Conservation (phyloP, 805 yeast species). For the Brettanomyces anomalus region DNA sequence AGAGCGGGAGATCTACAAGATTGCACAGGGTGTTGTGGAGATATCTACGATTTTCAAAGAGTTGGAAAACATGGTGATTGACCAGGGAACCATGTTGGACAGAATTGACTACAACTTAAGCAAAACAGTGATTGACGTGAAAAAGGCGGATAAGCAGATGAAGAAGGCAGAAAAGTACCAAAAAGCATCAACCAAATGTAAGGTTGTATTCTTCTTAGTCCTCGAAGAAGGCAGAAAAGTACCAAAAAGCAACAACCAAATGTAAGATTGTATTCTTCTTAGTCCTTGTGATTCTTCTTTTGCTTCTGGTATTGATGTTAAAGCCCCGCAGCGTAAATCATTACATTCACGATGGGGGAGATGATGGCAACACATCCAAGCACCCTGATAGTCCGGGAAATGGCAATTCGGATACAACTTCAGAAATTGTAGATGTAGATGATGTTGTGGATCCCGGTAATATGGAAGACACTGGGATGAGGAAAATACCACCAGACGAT, state of each 20-base stretch:
- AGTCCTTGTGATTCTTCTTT: conserved; percentile 58
- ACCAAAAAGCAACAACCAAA: conserved; percentile 84
- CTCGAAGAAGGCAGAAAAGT: conserved; percentile 61
- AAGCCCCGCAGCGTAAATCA: conserved; percentile 39
- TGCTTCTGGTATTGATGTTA: conserved; percentile 61
- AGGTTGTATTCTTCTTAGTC: conserved; percentile 64
- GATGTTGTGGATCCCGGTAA: not conserved
- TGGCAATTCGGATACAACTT: conserved; percentile 2
- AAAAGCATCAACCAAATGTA: conserved; percentile 84
- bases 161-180: conserved; percentile 73
- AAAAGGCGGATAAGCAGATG: conserved; percentile 70
- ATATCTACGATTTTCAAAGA: conserved; percentile 90
- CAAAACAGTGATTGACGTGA: conserved; percentile 67
- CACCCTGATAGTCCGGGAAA: conserved; percentile 2
- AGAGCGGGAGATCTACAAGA: conserved; percentile 80
- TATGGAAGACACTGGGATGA: too few relatives aligned
- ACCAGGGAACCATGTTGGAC: conserved; percentile 91
- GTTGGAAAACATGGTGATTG: conserved; percentile 83
- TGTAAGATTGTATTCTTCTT: conserved; percentile 79
- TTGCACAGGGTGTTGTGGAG: conserved; percentile 92
- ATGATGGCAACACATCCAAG: not conserved
- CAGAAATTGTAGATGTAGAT: too few relatives aligned
- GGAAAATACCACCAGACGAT: not conserved
- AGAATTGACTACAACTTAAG: conserved; percentile 88
- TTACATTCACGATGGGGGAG: conserved; percentile 17